Percentiles rank a stretch among this genome's conserved stretches.
These are phyloP conservation scores for Eucalyptus cloeziana DNA, from an alignment of 345 rosid species.

Conservation along the genomic window DNA sequence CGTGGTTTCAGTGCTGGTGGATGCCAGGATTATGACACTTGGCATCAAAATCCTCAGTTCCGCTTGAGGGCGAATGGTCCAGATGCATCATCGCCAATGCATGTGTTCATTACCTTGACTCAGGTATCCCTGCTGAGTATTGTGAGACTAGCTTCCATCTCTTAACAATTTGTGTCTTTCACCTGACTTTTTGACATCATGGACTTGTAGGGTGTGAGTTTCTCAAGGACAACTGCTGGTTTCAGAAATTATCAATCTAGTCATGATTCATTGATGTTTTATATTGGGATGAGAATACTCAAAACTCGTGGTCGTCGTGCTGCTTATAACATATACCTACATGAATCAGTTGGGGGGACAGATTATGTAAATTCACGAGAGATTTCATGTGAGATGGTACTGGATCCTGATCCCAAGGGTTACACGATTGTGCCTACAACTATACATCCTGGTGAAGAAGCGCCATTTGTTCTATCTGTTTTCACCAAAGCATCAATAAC, in stretches of 20 bases:
- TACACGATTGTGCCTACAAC: constrained; percentile 99
- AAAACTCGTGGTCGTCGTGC: constrained; percentile 98
- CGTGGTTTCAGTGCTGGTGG: constrained; percentile 97
- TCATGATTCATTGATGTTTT: constrained; percentile 89
- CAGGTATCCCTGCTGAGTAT: constrained; percentile 38
- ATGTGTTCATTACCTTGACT: constrained; percentile 92
- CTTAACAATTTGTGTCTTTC: neutral
- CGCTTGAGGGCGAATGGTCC: constrained; percentile 82
- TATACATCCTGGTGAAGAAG: constrained; percentile 99
- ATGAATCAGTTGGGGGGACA: constrained; percentile 98
- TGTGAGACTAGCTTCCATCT: neutral
- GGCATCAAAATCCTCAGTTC: constrained; percentile 99
- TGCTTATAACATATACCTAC: constrained; percentile 87
- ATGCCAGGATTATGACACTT: constrained; percentile 94
- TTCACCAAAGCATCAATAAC: constrained; percentile 82
- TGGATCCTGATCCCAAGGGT: constrained; percentile 99
- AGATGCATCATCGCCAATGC: constrained; percentile 86
- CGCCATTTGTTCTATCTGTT: constrained; percentile 95
- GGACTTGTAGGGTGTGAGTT: constrained; percentile 77
- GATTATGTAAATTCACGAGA: constrained; percentile 99
- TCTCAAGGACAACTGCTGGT: constrained; percentile 94
- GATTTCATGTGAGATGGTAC: constrained; percentile 99
- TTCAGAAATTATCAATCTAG: constrained; percentile 92
- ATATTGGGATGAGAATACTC: constrained; percentile 96
- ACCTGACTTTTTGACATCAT: neutral